These are phyloP conservation scores for Gossypium sturtianum DNA, from an alignment of 345 rosid genomes.

Conservation along the genomic window DNA sequence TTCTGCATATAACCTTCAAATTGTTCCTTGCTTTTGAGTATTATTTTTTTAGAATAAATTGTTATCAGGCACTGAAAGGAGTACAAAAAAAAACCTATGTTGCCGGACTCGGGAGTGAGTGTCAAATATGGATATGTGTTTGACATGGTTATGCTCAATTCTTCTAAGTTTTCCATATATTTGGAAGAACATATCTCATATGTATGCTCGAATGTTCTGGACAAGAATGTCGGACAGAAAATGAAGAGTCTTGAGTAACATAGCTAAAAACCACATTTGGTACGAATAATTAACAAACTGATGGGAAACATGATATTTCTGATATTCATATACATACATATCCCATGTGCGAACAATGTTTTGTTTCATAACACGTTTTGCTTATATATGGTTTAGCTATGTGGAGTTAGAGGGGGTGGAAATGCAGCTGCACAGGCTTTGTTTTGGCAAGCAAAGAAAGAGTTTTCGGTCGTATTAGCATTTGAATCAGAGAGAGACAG, in stretches of 20 bases:
- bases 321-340: neutral
- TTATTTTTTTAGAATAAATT: neutral
- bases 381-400: slow-evolving; percentile 41
- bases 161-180: no score
- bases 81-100: neutral
- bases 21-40: neutral
- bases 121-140: no score
- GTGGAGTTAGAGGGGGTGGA: slow-evolving; percentile 99
- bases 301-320: neutral
- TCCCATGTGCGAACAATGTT: neutral
- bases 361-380: slow-evolving; percentile 11
- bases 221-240: neutral
- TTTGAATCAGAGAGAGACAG: slow-evolving; percentile 87
- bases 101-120: neutral
- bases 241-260: neutral
- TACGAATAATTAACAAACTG: neutral
- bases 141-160: no score
- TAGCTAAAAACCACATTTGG: neutral
- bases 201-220: neutral
- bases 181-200: no score
- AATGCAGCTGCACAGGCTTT: slow-evolving; percentile 92
- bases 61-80: neutral
- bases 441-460: slow-evolving; percentile 87
- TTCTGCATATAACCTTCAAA: neutral
- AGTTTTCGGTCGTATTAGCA: slow-evolving; percentile 67